Base-by-base conservation (phyloP, 352 stramenopile species). In the Phytophthora aleatoria region DNA sequence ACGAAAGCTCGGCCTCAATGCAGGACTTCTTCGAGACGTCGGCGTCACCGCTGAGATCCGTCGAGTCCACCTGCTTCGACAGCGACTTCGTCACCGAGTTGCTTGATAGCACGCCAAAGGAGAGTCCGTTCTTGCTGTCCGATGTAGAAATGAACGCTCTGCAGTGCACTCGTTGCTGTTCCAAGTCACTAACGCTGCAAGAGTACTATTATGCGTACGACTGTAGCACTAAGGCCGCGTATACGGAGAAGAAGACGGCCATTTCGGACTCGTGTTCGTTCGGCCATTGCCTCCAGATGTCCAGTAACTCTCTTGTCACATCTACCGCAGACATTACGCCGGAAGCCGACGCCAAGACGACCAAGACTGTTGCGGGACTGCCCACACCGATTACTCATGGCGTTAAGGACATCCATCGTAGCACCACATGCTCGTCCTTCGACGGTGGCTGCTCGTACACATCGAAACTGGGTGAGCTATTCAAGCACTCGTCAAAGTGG, bases 201-300 rank as follows among this genome's bases (percentile, higher is more conserved):
- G 60, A 69, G 12, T 57, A 62, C 24, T 69, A 65, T 8, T 69
- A 73, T 27, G 59, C 69, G n/a, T 73, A 62, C 54, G 54, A 61
- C 12, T 73, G 65, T 15, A 54, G 59, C 10, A 56, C 41, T 3
- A 13, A 36, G 8, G 7, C 31, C 10, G 28, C 27, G 3, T 24
- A 57, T 9, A 53, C 58, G 2, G 52, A 56, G 8, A 47, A 61
- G 59, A 56, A 65, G 13, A 50, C 36, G 3, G 31, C 43, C 2
- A 48, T 39, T 3, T 58, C 51, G 26, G 64, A 69, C 28, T 26
- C 48, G 8, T 73, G 64, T 30, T 38, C 39, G 4, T 73, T 69
- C 15, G 26, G 33, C 9, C 38, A 73, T 24, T 73, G 64, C 28
- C 33, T 73, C 13, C 35, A 58, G 10, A 57, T 69, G 30, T 33